Conservation (phyloP, 306 rosid genomes). For the Betula pendula region DNA sequence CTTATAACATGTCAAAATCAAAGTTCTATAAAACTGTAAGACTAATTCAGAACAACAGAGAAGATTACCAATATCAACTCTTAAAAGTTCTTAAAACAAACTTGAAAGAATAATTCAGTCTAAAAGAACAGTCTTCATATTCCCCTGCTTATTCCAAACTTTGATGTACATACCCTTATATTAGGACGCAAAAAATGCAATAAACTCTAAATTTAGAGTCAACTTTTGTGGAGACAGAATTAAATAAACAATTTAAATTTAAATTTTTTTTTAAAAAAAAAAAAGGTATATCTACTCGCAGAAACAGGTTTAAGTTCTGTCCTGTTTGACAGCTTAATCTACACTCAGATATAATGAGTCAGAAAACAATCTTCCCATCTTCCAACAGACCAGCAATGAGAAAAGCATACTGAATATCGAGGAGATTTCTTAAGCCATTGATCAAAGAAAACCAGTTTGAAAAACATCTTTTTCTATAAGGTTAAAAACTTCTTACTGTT, state of each 20-base stretch:
- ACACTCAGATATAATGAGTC: neutral
- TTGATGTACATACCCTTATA: neutral
- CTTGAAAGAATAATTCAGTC: neutral
- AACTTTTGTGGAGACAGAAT: neutral
- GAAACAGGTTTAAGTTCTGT: neutral
- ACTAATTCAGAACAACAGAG: neutral
- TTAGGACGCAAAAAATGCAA: neutral
- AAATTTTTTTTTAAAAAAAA: too few species aligned
- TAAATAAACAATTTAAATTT: too few species aligned
- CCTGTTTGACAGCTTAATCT: neutral
- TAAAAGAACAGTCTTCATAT: neutral
- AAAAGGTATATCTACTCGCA: neutral
- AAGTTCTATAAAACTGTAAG: neutral
- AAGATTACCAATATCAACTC: neutral
- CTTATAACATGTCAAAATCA: neutral
- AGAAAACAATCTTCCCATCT: neutral
- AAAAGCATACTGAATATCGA: conserved; percentile 5
- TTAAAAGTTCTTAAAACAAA: neutral
- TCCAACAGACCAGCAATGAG: neutral
- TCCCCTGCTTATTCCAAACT: neutral
- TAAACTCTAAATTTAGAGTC: neutral
- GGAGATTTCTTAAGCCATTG: conserved; percentile 4
- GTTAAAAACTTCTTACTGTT: conserved; percentile 52
- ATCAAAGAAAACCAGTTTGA: conserved; percentile 8
- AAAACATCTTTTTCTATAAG: conserved; percentile 1